phyloP scores from a whole-genome alignment of 345 rosid species.

The Salix udensis region DNA sequence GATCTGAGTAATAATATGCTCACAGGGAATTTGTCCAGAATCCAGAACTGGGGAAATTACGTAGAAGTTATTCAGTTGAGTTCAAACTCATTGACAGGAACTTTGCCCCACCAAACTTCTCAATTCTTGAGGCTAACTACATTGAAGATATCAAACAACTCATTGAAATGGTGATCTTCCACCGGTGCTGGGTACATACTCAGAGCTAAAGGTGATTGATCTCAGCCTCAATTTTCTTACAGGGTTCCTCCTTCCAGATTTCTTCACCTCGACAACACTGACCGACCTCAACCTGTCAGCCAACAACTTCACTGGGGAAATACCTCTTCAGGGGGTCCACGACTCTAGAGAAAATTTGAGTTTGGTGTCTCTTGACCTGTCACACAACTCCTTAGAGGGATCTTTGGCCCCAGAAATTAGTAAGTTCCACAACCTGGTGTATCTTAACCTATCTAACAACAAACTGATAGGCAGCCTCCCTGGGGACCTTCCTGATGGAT shows the following conservation, averaged over 20 bases:
- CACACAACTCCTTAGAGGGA: constrained; percentile 65
- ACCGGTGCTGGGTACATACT: constrained; percentile 51
- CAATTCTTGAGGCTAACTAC: constrained; percentile 68
- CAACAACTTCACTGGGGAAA: constrained; percentile 67
- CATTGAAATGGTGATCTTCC: constrained; percentile 67
- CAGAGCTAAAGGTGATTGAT: constrained; percentile 59
- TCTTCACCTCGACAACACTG: constrained; percentile 54
- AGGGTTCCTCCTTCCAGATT: constrained; percentile 52
- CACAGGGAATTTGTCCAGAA: constrained; percentile 68
- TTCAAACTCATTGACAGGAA: constrained; percentile 65
- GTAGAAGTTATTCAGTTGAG: constrained; percentile 69
- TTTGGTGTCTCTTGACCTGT: constrained; percentile 59
- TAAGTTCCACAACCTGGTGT: constrained; percentile 43
- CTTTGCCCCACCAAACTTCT: constrained; percentile 59
- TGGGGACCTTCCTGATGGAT: constrained; percentile 49
- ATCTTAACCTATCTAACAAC: constrained; percentile 65
- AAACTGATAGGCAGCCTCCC: constrained; percentile 68
- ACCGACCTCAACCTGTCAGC: constrained; percentile 61
- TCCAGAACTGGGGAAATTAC: constrained; percentile 75
- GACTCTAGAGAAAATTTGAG: constrained; percentile 43
- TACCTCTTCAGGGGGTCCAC: constrained; percentile 48
- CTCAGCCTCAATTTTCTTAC: constrained; percentile 64
- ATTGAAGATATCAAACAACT: constrained; percentile 57
- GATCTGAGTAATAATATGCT: constrained; percentile 71
- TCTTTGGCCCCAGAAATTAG: constrained; percentile 42